Evolutionary conservation across 306 rosid genomes (phyloP), one percentile per base, ranked within the genome.

Genomic region (Vigna trinervia): DNA sequence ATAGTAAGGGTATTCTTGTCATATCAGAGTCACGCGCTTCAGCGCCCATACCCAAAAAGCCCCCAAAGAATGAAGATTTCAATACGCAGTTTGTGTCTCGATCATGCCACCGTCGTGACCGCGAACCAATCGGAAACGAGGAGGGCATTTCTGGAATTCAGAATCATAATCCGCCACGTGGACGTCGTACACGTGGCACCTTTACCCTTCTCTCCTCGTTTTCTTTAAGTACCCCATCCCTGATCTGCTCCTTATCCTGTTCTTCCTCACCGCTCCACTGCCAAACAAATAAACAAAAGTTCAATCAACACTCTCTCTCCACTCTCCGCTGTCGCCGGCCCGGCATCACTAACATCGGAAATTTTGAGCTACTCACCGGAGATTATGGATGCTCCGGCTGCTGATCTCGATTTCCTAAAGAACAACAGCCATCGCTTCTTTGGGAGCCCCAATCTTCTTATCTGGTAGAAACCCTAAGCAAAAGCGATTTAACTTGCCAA

Each of bases 401-500:
- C 36, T 67, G 62, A 26, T 78, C 62, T 30, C 9, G 10, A 38
- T 84, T 68, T 71, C 64, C 28, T 15, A 20, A 36, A 19, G 59
- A 78, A 43, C 41, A 7, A 56, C 41, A 59, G 62, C 78, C 71
- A 50, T 78, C 38, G 76, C 81, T 75, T 85, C 77, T 59, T 81
- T 45, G 50, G 83, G 59, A 50, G 36, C 38, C 20, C 11, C 22
- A 71, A 57, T 47, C 50, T 34, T 81, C 43, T 26, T 81, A 56
- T 62, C 62, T 78, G 78, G 79, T 85, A 82, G 51, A 89, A 86
- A 51, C 81, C 91, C 87, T 78, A 86, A 79, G 90, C 89, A 64
- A 86, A 87, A 91, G 90, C 90, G 63, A 88, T 90, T 86, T 86
- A 80, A 87, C 86, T 82, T 93, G 13, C 85, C 86, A 0, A 87